phyloP scores from a whole-genome alignment of 164 flowering plant species.

The Sextonia rubra region DNA sequence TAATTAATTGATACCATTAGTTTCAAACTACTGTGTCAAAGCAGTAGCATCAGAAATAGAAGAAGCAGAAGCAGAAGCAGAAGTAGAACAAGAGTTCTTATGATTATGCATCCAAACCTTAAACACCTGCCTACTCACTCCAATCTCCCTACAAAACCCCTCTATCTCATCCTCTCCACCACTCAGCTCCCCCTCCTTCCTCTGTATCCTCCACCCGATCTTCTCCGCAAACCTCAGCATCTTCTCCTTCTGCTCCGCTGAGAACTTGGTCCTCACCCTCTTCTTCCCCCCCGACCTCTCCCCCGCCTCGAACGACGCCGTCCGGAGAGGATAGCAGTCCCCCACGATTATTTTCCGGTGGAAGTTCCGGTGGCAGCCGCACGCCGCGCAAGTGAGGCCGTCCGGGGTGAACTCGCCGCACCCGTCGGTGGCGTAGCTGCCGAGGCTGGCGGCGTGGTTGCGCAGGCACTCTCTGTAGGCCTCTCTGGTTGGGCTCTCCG shows the following conservation, averaged over 20 bases:
- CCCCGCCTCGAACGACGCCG: not conserved
- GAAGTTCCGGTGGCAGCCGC: conserved; percentile 36
- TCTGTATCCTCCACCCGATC: conserved; percentile 27
- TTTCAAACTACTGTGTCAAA: not conserved
- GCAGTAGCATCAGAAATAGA: conserved; percentile 3
- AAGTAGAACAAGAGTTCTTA: conserved; percentile 18
- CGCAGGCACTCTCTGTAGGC: conserved; percentile 25
- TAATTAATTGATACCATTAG: too few relatives aligned
- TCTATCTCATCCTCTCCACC: conserved; percentile 17
- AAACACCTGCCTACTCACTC: conserved; percentile 29
- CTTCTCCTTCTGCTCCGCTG: conserved; percentile 28
- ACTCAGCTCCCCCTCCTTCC: conserved; percentile 17
- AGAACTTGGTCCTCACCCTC: conserved; percentile 24
- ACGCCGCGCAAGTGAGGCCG: conserved; percentile 26
- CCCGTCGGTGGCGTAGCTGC: conserved; percentile 30
- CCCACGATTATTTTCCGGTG: conserved; percentile 19
- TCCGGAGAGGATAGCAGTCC: not conserved
- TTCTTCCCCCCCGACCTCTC: conserved; percentile 14
- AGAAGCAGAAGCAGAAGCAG: conserved; percentile 9
- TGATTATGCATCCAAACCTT: conserved; percentile 39
- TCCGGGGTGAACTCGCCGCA: conserved; percentile 27
- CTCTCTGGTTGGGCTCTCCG: conserved; percentile 7
- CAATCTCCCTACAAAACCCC: conserved; percentile 21
- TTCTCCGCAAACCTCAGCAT: conserved; percentile 31
- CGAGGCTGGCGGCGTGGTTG: conserved; percentile 31